Evolutionary conservation across 805 yeast species (phyloP), one percentile per base, ranked within the genome.

Genomic region (Ogataea paradorogensis): DNA sequence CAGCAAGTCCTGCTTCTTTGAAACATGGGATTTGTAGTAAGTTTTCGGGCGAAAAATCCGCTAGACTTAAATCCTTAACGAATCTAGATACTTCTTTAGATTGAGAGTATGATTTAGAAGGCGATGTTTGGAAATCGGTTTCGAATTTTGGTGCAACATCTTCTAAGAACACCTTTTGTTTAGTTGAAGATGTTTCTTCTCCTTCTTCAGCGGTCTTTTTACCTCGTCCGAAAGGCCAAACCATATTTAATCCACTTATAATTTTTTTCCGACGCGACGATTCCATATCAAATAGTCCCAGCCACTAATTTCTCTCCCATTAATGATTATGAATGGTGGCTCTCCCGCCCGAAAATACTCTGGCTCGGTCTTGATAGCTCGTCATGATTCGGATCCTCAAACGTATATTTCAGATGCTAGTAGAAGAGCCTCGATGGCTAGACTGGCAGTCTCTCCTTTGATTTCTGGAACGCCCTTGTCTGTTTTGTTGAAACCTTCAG

Each of bases 1-100:
- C 95, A 1, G 88, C 71, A 38, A 85, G 61, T 48, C 84, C 85
- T 0, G 93, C 87, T 37, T 84, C 90, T 47, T 93, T 65, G 55
- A 85, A 83, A 55, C 95, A 85, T 2, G 95, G 93, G 53, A 84
- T 82, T 33, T 65, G 61, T 2, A 76, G 66, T 35, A 81, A 64
- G 29, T 70, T 72, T 6, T 67, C 68, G 6, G 79, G 49, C 3
- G 69, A 59, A 52, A 84, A 80, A 48, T 82, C 86, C 0, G 72
- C 63, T 15, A 63, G 32, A 15, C 68, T 59, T 9, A 84, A 58
- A 4, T 70, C 50, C 7, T 46, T 31, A 1, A 57, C n/a, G 27
- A 46, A 43, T 22, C 31, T 40, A 15, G 43, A 45, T 13, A 55
- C 45, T 34, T 56, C 60, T 30, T 45, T 43, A 1, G 58, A 40